Percentiles rank a stretch among this genome's conserved stretches.
Evolutionary conservation across 176 grass and related monocot genomes (phyloP).

Genomic region (Musa schizocarpa): DNA sequence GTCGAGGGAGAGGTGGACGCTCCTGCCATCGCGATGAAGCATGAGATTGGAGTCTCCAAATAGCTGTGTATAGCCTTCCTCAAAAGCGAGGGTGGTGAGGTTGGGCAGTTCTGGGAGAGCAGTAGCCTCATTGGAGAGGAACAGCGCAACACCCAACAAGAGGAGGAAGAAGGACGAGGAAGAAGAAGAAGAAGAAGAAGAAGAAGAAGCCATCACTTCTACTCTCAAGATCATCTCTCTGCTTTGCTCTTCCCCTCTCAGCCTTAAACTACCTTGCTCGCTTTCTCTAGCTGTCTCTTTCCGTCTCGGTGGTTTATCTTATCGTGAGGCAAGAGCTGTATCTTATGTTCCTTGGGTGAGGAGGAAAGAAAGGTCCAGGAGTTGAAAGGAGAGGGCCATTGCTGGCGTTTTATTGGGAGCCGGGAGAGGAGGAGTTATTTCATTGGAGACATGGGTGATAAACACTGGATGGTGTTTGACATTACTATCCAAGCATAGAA

Average conservation of each 20-base stretch:
- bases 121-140: constrained; percentile 12
- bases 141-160: neutral
- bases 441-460: constrained; percentile 1
- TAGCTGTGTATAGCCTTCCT: constrained; percentile 72
- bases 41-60: constrained; percentile 86
- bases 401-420: constrained; percentile 3
- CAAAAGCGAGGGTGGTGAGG: constrained; percentile 46
- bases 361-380: neutral
- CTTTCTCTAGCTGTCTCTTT: neutral
- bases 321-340: neutral
- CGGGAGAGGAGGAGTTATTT: neutral
- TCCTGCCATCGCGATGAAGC: constrained; percentile 57
- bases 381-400: neutral
- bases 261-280: too few species aligned
- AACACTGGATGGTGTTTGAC: neutral
- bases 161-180: constrained; percentile 25
- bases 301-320: constrained; percentile 1
- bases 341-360: neutral
- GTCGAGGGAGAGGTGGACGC: constrained; percentile 74
- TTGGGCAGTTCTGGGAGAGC: constrained; percentile 22
- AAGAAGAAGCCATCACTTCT: constrained; percentile 28
- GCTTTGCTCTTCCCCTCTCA: neutral
- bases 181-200: neutral
- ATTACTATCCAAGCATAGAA: neutral
- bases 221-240: neutral